Conservation (phyloP, 2,329 filamentous ascomycete genomes). For the Penicillium sp. region DNA sequence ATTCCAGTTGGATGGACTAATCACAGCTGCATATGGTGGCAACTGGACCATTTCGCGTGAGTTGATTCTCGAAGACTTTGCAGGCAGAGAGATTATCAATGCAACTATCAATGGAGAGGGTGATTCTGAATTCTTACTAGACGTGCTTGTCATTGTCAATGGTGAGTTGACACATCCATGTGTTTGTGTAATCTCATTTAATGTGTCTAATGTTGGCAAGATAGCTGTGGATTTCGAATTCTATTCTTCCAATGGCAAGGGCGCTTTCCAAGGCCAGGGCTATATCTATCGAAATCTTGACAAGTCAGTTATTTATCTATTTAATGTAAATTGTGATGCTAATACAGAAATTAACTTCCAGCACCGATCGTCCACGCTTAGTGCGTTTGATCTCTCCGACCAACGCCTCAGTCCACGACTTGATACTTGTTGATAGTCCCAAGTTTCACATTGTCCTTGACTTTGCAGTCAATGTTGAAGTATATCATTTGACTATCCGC, state of each 20-base stretch:
- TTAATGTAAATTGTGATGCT: neutral
- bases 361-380: constrained; percentile 20
- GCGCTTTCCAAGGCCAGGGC: constrained; percentile 38
- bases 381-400: constrained; percentile 25
- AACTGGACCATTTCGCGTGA: constrained; percentile 30
- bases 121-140: constrained; percentile 29
- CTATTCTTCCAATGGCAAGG: constrained; percentile 34
- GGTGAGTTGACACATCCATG: constrained; percentile 10
- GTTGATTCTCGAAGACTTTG: constrained; percentile 31
- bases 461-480: constrained; percentile 37
- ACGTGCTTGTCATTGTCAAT: constrained; percentile 34
- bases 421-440: constrained; percentile 34
- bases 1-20: constrained; percentile 34
- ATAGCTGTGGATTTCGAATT: constrained; percentile 36
- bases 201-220: neutral
- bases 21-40: constrained; percentile 31
- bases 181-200: too few species aligned
- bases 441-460: constrained; percentile 42
- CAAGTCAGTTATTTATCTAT: constrained; percentile 21
- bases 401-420: constrained; percentile 30
- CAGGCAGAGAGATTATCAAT: constrained; percentile 28
- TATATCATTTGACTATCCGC: constrained; percentile 40
- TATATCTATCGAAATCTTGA: constrained; percentile 32
- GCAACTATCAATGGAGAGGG: constrained; percentile 36
- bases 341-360: neutral